Evolutionary conservation across 768 basidiomycete genomes (phyloP).

Genomic region (Panaeolus cyanescens): DNA sequence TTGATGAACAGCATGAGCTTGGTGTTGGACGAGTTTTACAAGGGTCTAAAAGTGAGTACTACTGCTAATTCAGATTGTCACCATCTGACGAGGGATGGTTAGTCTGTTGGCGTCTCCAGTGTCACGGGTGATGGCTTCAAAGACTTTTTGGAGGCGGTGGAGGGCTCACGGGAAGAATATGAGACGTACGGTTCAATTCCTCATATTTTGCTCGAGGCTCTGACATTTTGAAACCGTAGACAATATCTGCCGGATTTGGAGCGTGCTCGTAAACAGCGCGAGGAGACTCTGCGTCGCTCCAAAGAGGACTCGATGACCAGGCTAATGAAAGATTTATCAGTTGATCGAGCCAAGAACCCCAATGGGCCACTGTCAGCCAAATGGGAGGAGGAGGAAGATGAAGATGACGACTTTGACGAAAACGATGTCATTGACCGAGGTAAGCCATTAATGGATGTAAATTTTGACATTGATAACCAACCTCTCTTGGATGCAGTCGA

Average conservation of each 20-base stretch:
- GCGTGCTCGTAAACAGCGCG: constrained; percentile 63
- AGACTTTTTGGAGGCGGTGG: constrained; percentile 91
- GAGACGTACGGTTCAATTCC: constrained; percentile 74
- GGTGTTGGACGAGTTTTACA: constrained; percentile 97
- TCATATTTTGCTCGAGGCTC: constrained; percentile 3
- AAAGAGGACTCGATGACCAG: constrained; percentile 80
- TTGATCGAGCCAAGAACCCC: constrained; percentile 72
- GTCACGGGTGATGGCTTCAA: constrained; percentile 93
- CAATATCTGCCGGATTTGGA: constrained; percentile 92
- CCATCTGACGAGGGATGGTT: constrained; percentile 1
- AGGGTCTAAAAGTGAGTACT: constrained; percentile 78
- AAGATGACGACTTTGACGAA: constrained; percentile 57
- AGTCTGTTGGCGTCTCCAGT: constrained; percentile 96
- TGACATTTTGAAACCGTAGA: constrained; percentile 39
- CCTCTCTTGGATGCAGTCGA: constrained; percentile 47
- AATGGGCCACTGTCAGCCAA: constrained; percentile 52
- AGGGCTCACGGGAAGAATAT: constrained; percentile 86
- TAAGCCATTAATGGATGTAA: constrained; percentile 37
- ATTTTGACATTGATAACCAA: constrained; percentile 6
- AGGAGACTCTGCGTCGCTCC: constrained; percentile 60
- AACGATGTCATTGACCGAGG: constrained; percentile 68
- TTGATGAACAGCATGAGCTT: constrained; percentile 99
- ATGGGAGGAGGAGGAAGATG: constrained; percentile 65
- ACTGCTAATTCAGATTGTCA: background rate
- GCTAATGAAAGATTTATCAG: constrained; percentile 76